A percentile compares a stretch with the other conserved stretches of the same genome.
phyloP scores from a whole-genome alignment of 2,329 filamentous ascomycete species.

The Penicillium polonicum region DNA sequence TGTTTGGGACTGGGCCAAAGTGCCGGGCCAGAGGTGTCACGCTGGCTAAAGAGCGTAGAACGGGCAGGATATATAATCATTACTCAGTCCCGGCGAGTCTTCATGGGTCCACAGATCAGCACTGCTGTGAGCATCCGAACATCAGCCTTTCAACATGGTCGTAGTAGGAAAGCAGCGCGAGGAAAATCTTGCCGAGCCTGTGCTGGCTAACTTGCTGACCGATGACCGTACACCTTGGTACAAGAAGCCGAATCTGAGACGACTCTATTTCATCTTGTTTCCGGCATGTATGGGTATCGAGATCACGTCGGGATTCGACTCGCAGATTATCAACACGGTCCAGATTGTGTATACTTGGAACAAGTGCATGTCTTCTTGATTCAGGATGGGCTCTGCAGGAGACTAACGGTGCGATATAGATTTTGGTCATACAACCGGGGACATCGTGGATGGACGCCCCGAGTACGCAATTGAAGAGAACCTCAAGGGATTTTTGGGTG shows the following conservation, averaged over 20 bases:
- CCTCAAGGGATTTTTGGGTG: slow-evolving; percentile 54
- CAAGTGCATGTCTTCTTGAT: slow-evolving; percentile 30
- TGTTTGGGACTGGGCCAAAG: neutral
- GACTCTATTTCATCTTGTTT: slow-evolving; percentile 58
- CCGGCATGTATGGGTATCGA: slow-evolving; percentile 63
- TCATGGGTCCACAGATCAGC: slow-evolving; percentile 8
- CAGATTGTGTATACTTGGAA: slow-evolving; percentile 43
- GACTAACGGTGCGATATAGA: slow-evolving; percentile 15
- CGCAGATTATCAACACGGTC: slow-evolving; percentile 49
- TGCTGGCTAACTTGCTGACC: slow-evolving; percentile 21
- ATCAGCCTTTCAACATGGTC: slow-evolving; percentile 21
- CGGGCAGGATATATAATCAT: slow-evolving; percentile 8
- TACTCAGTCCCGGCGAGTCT: slow-evolving; percentile 1
- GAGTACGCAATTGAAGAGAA: slow-evolving; percentile 22
- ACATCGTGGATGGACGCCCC: slow-evolving; percentile 15
- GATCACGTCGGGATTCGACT: slow-evolving; percentile 61
- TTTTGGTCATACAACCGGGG: slow-evolving; percentile 25
- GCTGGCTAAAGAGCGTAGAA: neutral
- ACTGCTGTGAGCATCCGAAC: slow-evolving; percentile 1
- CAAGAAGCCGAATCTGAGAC: slow-evolving; percentile 59
- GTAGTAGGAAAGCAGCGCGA: slow-evolving; percentile 24
- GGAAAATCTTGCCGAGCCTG: slow-evolving; percentile 26
- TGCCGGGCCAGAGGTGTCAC: neutral
- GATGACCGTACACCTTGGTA: slow-evolving; percentile 52
- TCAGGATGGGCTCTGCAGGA: neutral